These are phyloP conservation scores for Basipetospora chlamydospora DNA, from an alignment of 2,329 filamentous ascomycete species.

Conservation along the genomic window DNA sequence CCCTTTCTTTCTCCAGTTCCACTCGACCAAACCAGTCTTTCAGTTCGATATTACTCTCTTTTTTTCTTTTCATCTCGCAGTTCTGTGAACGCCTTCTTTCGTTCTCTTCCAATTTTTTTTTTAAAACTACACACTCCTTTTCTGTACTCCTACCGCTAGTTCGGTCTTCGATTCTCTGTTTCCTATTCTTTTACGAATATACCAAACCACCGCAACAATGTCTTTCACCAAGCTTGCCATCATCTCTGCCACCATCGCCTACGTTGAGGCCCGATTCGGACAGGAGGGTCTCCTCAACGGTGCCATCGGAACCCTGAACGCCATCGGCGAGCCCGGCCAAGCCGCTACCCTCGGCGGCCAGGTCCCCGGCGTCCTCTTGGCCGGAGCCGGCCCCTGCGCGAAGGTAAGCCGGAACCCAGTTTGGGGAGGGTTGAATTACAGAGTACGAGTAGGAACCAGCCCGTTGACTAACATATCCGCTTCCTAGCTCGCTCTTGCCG, in stretches of 20 bases:
- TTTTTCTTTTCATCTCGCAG: conserved; percentile 16
- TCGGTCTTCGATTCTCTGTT: conserved; percentile 10
- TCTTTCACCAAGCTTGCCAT: conserved; percentile 23
- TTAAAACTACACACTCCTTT: conserved; percentile 3
- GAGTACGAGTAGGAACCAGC: too few relatives aligned
- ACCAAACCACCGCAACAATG: conserved; percentile 17
- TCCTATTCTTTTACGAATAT: conserved; percentile 7
- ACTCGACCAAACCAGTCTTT: conserved; percentile 7
- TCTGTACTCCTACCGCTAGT: conserved; percentile 8
- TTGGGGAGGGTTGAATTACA: too few relatives aligned
- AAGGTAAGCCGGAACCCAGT: conserved; percentile 34
- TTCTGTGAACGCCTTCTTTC: conserved; percentile 21
- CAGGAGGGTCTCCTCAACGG: conserved; percentile 46
- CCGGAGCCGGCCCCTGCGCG: conserved; percentile 49
- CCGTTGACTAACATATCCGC: conserved; percentile 4
- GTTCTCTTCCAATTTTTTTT: neutral
- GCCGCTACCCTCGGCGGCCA: conserved; percentile 49
- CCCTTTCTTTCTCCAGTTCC: conserved; percentile 8
- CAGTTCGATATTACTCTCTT: conserved; percentile 16
- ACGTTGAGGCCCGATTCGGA: conserved; percentile 42
- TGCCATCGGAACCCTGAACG: conserved; percentile 36
- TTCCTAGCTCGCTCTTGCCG: conserved; percentile 42
- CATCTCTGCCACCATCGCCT: conserved; percentile 25
- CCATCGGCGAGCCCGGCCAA: conserved; percentile 41
- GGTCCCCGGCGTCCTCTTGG: conserved; percentile 48